Evolutionary conservation across 305 asterid species (phyloP).

Genomic region (Fraxinus sp.): DNA sequence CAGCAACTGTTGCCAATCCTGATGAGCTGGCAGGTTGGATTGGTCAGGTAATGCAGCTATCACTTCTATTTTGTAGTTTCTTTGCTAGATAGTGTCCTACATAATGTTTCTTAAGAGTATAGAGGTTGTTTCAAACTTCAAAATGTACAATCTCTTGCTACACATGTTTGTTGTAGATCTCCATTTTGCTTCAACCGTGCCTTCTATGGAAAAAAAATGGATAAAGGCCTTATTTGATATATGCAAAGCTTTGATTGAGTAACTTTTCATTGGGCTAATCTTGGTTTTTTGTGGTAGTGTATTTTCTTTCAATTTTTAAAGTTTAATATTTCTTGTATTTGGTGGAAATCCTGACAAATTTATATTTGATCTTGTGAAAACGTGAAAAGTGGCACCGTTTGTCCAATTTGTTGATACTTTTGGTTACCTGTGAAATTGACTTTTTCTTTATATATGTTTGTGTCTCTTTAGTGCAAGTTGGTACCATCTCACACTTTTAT

Average conservation of each 20-base stretch:
- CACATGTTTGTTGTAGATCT: slow-evolving; percentile 13
- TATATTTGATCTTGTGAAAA: not conserved
- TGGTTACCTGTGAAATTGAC: slow-evolving; percentile 12
- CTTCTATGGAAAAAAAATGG: not conserved
- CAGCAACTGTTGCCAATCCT: slow-evolving; percentile 97
- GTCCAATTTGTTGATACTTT: not conserved
- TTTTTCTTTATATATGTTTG: slow-evolving; percentile 7
- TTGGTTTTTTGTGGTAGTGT: slow-evolving; percentile 6
- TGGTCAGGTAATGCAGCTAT: slow-evolving; percentile 72
- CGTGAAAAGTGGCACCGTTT: not conserved
- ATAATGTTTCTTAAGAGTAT: not conserved
- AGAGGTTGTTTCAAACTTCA: slow-evolving; percentile 15
- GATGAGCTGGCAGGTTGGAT: slow-evolving; percentile 99
- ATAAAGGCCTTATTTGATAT: not conserved
- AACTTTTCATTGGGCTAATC: not conserved
- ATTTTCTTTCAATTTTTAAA: slow-evolving; percentile 7
- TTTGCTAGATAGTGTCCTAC: slow-evolving; percentile 13
- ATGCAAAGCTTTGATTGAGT: not conserved
- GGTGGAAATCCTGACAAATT: not conserved
- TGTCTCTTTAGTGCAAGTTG: slow-evolving; percentile 11
- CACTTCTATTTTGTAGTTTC: slow-evolving; percentile 22
- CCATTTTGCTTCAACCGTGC: slow-evolving; percentile 1
- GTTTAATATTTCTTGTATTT: not conserved
- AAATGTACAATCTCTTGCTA: not conserved
- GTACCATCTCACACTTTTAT: slow-evolving; percentile 1